These are phyloP conservation scores for Russula foetens DNA, from an alignment of 768 basidiomycete genomes.

Conservation along the genomic window DNA sequence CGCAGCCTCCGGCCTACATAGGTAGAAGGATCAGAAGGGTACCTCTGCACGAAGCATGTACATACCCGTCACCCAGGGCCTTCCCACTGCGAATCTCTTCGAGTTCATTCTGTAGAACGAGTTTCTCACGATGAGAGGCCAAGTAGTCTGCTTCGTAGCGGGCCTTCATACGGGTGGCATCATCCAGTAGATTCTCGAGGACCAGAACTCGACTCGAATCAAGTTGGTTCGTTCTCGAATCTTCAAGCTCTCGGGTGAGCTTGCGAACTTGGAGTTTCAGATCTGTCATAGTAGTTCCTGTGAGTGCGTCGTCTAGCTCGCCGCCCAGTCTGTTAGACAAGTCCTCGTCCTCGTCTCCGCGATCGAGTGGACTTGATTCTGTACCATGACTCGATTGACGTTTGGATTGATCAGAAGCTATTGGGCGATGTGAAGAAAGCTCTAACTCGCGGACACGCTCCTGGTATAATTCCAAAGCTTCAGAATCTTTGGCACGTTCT, in stretches of 20 bases:
- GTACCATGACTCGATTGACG: constrained; percentile 40
- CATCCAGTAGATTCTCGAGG: constrained; percentile 86
- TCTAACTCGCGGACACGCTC: constrained; percentile 88
- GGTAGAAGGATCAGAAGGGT: not conserved
- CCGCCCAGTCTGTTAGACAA: constrained; percentile 60
- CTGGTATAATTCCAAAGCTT: constrained; percentile 83
- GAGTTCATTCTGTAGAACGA: constrained; percentile 69
- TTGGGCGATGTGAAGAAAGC: constrained; percentile 46
- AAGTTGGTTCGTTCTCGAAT: constrained; percentile 62
- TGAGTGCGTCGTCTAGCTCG: constrained; percentile 81
- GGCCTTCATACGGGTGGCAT: constrained; percentile 84
- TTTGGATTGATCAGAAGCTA: constrained; percentile 26
- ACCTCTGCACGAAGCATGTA: not conserved
- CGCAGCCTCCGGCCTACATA: constrained; percentile 65
- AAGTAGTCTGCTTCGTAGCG: constrained; percentile 87
- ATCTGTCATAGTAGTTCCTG: constrained; percentile 85
- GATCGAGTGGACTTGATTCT: constrained; percentile 26
- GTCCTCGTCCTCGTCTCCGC: constrained; percentile 34
- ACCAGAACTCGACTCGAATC: constrained; percentile 73
- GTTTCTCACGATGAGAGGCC: constrained; percentile 71
- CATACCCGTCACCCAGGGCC: constrained; percentile 72
- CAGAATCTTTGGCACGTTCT: constrained; percentile 71
- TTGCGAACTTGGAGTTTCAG: constrained; percentile 81
- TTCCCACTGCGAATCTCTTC: constrained; percentile 90
- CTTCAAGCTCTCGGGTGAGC: constrained; percentile 73